phyloP scores from a whole-genome alignment of 2,329 filamentous ascomycete species.

The Fusarium keratoplasticum region DNA sequence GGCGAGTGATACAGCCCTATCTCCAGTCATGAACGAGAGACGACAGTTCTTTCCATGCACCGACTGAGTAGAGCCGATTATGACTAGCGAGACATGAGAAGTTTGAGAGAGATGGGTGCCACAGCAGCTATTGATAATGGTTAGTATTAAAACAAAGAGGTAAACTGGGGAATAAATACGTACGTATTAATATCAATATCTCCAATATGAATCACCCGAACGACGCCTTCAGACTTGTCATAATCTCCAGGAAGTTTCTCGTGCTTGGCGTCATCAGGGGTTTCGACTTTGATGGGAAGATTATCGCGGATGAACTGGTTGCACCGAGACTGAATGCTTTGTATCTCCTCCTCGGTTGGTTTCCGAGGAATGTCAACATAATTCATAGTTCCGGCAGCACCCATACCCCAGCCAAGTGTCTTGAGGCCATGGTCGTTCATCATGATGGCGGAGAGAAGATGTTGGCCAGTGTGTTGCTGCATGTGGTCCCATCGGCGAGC shows the following conservation, averaged over 20 bases:
- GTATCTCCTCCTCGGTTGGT: conserved; percentile 39
- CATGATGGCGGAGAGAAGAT: conserved; percentile 49
- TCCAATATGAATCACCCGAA: conserved; percentile 46
- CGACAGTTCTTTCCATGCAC: conserved; percentile 49
- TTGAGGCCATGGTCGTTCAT: conserved; percentile 37
- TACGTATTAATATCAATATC: conserved; percentile 47
- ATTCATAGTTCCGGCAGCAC: conserved; percentile 42
- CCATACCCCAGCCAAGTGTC: conserved; percentile 49
- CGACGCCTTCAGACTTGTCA: conserved; percentile 45
- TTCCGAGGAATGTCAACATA: conserved; percentile 48
- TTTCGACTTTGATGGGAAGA: conserved; percentile 39
- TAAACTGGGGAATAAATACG: not conserved
- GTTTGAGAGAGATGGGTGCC: conserved; percentile 48
- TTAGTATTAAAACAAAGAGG: no score
- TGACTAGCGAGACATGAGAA: conserved; percentile 46
- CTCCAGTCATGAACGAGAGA: conserved; percentile 45
- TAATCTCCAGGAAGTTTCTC: conserved; percentile 46
- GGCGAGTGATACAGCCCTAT: conserved; percentile 43
- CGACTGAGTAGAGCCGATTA: conserved; percentile 44
- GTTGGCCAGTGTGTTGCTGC: conserved; percentile 50
- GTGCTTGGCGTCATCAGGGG: conserved; percentile 39
- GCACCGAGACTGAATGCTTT: conserved; percentile 42
- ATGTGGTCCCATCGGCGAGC: conserved; percentile 49
- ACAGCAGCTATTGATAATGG: conserved; percentile 45
- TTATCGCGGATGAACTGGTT: conserved; percentile 42